A percentile compares a stretch with the other conserved stretches of the same genome.
Conservation (phyloP, 108 stramenopile genomes). For the Fistulifera pelliculosa region DNA sequence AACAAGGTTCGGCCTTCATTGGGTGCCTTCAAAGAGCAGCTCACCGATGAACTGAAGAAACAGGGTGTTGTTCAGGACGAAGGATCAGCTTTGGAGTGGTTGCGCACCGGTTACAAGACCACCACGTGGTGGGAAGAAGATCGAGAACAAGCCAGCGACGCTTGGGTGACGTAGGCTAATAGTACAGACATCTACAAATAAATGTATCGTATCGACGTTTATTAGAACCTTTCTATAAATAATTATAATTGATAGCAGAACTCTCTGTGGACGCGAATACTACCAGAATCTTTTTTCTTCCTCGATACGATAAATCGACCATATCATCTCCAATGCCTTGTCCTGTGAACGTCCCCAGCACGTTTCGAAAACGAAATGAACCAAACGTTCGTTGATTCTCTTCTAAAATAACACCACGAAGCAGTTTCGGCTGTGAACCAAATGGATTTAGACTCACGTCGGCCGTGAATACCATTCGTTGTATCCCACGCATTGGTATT, state of each 20-base stretch:
- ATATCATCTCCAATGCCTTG: slow-evolving; percentile 53
- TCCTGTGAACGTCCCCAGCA: slow-evolving; percentile 60
- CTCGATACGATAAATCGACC: slow-evolving; percentile 40
- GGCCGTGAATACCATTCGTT: slow-evolving; percentile 27
- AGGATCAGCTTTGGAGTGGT: slow-evolving; percentile 61
- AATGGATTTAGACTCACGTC: slow-evolving; percentile 63
- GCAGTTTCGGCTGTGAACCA: slow-evolving; percentile 48
- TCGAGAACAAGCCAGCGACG: slow-evolving; percentile 60
- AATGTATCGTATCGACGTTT: neutral
- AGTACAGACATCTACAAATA: neutral
- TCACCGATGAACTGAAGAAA: slow-evolving; percentile 75
- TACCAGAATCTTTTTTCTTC: slow-evolving; percentile 10
- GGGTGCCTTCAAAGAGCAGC: slow-evolving; percentile 84
- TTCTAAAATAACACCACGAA: slow-evolving; percentile 41
- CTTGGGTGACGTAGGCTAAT: slow-evolving; percentile 52
- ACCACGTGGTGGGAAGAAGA: slow-evolving; percentile 92
- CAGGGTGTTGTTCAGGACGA: slow-evolving; percentile 70
- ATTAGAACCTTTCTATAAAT: neutral
- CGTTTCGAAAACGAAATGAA: slow-evolving; percentile 53
- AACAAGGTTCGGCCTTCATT: slow-evolving; percentile 64
- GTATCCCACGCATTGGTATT: neutral
- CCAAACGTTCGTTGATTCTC: slow-evolving; percentile 10
- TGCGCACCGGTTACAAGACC: slow-evolving; percentile 84
- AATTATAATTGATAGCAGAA: too few relatives aligned
- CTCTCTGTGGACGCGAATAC: too few relatives aligned